These are phyloP conservation scores for Cryptococcus sp. DNA, from an alignment of 1,284 basidiomycete species.

Conservation along the genomic window DNA sequence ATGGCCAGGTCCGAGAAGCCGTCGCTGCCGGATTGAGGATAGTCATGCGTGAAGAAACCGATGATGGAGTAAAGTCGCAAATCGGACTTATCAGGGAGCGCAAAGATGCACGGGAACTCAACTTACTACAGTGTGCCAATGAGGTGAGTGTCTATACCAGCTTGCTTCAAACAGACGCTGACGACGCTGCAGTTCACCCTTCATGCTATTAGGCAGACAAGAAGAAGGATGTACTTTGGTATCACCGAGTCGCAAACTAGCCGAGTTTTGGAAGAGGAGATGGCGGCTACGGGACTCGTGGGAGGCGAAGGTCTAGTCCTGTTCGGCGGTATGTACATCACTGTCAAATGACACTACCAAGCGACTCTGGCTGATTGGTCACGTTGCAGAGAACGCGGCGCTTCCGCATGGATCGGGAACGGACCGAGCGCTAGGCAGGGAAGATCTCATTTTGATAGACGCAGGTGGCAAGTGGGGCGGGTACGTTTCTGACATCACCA, in stretches of 20 bases:
- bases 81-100: constrained; percentile 68
- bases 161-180: constrained; percentile 5
- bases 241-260: constrained; percentile 72
- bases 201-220: constrained; percentile 68
- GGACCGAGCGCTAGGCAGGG: constrained; percentile 60
- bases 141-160: constrained; percentile 59
- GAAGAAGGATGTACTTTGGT: constrained; percentile 65
- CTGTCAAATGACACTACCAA: neutral
- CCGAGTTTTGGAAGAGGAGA: constrained; percentile 61
- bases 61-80: constrained; percentile 56
- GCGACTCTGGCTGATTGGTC: neutral
- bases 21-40: constrained; percentile 57
- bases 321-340: constrained; percentile 67
- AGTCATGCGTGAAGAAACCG: constrained; percentile 48
- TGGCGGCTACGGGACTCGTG: constrained; percentile 62
- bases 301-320: constrained; percentile 66
- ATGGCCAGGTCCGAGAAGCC: constrained; percentile 62
- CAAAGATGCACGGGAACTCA: constrained; percentile 70
- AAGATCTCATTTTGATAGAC: constrained; percentile 78
- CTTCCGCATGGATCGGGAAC: constrained; percentile 78
- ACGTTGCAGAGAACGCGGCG: constrained; percentile 70
- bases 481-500: constrained; percentile 74
- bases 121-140: constrained; percentile 73
- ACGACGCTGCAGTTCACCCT: constrained; percentile 63
- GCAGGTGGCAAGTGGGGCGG: constrained; percentile 69